Evolutionary conservation across 306 rosid genomes (phyloP), one percentile per base, ranked within the genome.

Genomic region (Cyamopsis tetragonoloba): DNA sequence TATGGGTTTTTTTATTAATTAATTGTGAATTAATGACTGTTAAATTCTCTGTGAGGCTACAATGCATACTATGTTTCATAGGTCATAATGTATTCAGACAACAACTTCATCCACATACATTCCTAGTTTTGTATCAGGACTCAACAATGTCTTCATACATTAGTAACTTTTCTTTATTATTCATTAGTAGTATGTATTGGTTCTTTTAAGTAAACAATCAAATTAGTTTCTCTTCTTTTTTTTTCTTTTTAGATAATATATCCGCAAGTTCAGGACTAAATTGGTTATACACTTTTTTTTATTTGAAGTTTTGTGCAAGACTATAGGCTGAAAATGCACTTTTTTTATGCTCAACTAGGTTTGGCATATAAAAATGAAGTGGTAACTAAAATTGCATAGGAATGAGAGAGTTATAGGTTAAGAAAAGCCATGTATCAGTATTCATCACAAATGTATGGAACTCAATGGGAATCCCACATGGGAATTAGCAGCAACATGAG

Each of bases 91-190:
- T 24, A 77, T 46, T 2, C 57, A 42, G 67, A 64, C 73, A 35
- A 15, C 4, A 8, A 15, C 0, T 0, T 3, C 34, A 56, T 63
- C 77, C 18, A 55, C 0, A n/a, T 77, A 37, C 81, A 77, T 77
- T 55, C 26, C 64, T 77, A 62, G 6, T 14, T 14, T 2, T 77
- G 81, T 27, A 56, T 19, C 10, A 20, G 48, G 68, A 56, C 73
- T 19, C 12, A 39, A 23, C 14, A 34, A 28, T 77, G 77, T 70
- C 81, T 50, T 13, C 2, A 56, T 71, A 26, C 81, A 70, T 77
- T 17, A 22, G 2, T 13, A 70, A 62, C 72, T 34, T 53, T 42
- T 62, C 46, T 31, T 10, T 30, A 3, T 60, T 30, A 6, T 34
- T n/a, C n/a, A n/a, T n/a, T n/a, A n/a, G n/a, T n/a, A n/a, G n/a